These are phyloP conservation scores for Sugiyamaella qingdaonensis DNA, from an alignment of 805 yeast species.

Conservation along the genomic window DNA sequence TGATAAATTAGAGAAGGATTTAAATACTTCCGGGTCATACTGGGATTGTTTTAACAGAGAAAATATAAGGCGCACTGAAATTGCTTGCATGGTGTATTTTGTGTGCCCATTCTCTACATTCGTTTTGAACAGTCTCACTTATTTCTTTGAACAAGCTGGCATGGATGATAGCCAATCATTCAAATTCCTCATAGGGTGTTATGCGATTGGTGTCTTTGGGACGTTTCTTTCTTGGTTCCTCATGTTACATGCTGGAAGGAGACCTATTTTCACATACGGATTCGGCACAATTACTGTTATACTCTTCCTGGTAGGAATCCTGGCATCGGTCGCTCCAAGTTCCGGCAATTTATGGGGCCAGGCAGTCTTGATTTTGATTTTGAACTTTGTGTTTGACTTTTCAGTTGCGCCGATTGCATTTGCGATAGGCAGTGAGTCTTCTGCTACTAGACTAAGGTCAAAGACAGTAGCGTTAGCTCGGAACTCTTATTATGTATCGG, in stretches of 20 bases:
- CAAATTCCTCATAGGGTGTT: constrained; percentile 43
- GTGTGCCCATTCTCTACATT: not conserved
- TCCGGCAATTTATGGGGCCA: constrained; percentile 23
- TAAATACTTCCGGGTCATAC: not conserved
- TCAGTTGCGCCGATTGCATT: constrained; percentile 36
- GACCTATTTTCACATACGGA: constrained; percentile 30
- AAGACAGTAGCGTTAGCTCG: not conserved
- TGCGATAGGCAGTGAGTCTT: not conserved
- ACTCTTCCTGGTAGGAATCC: constrained; percentile 33
- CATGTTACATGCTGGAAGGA: constrained; percentile 23
- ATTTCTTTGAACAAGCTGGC: constrained; percentile 44
- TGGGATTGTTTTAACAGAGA: constrained; percentile 13
- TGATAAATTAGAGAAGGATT: constrained; percentile 7
- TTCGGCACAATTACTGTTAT: constrained; percentile 33
- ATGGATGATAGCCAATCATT: constrained; percentile 30
- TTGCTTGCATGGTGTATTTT: constrained; percentile 27
- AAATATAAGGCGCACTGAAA: constrained; percentile 27
- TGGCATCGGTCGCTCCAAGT: constrained; percentile 27
- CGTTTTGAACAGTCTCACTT: not conserved
- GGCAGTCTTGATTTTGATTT: constrained; percentile 45
- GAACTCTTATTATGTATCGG: not conserved
- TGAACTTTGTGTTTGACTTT: constrained; percentile 41
- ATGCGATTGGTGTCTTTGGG: constrained; percentile 44
- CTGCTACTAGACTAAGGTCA: not conserved
- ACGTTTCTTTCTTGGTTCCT: constrained; percentile 26